Evolutionary conservation across 768 basidiomycete genomes (phyloP), one percentile per base, ranked within the genome.

Genomic region (Lentinula detonsa): DNA sequence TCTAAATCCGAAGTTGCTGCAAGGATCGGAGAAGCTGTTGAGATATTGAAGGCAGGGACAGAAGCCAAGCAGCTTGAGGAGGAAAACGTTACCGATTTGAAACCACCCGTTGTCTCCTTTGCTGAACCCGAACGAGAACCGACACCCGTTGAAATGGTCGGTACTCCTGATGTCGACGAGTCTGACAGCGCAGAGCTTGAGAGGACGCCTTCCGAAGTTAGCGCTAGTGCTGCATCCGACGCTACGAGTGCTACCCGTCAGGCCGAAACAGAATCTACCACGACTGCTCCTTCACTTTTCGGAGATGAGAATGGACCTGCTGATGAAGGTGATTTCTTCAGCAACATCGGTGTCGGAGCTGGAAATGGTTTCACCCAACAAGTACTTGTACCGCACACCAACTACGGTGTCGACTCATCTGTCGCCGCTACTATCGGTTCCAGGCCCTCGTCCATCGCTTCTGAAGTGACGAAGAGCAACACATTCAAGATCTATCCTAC

Each of bases 391-490:
- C 94, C 93, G 0, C 93, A 93, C 65, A 86, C 81, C 53, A 90
- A 87, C 66, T 90, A 92, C 61, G 83, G 82, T 4, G 72, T 88
- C 35, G 94, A 94, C 68, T 95, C 95, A 0, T 94, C 92, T 2
- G 94, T 95, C 13, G 96, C 95, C 18, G 96, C 96, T 0, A 99
- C 96, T 0, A 81, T 92, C 31, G 96, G 96, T n/a, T 95, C 93
- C 2, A 81, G 93, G 2, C 86, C 94, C 2, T 92, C 93, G 0
- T 94, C 92, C 6, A 81, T 90, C 39, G 83, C 85, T 0, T 89
- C 87, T 0, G 90, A 92, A 64, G 78, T 74, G 2, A 72, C 87
- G 68, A 94, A 90, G 75, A 86, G 78, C 64, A 89, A 87, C 65
- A 88, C 87, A 1, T 99, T 99, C 81, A 87, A 81, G 73, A 95